Base-by-base conservation (phyloP, 805 yeast genomes). In the Cyberlindnera subsufficiens region DNA sequence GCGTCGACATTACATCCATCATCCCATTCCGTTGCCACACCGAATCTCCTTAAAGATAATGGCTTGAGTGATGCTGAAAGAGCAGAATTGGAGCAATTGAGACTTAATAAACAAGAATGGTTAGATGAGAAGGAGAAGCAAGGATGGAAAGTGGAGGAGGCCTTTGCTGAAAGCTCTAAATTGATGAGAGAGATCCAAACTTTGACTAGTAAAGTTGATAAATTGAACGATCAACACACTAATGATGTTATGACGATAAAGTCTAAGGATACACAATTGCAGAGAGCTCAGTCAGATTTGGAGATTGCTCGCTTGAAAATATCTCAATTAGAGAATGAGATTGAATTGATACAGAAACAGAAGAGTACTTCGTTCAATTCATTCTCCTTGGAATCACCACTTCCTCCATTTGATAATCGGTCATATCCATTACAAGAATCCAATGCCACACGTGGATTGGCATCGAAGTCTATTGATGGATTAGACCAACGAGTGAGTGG, bases 241-340 rank as follows among this genome's bases (percentile, higher is more conserved):
- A 69, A 68, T 33, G 69, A 73, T 38, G 65, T 66, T 35, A 65
- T 82, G 52, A 66, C 72, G 42, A 57, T 77, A 19, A 82, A 82
- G 58, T 80, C 86, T 29, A 80, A 78, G 49, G 93, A 86, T 38
- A 77, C 86, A 0, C 88, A 82, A 56, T 60, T 86, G 8, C 67
- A 72, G 35, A 65, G 93, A 35, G 63, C 78, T 19, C 74, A 67
- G 34, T 73, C 78, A 37, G 93, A 86, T 53, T 59, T 80, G 38
- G 88, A 82, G 36, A 72, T 68, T 35, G 68, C 81, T 4, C 75
- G 72, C 40, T 59, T 71, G n/a, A 72, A 72, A 50, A 69, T 77
- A 11, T 56, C 69, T 29, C 78, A 77, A 44, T 59, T 82, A 44
- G 83, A 79, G 54, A 73, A 70, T 45, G 76, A 70, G 40, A 53